Conservation (phyloP, 176 grass and related monocot genomes). For the Avena sativa region DNA sequence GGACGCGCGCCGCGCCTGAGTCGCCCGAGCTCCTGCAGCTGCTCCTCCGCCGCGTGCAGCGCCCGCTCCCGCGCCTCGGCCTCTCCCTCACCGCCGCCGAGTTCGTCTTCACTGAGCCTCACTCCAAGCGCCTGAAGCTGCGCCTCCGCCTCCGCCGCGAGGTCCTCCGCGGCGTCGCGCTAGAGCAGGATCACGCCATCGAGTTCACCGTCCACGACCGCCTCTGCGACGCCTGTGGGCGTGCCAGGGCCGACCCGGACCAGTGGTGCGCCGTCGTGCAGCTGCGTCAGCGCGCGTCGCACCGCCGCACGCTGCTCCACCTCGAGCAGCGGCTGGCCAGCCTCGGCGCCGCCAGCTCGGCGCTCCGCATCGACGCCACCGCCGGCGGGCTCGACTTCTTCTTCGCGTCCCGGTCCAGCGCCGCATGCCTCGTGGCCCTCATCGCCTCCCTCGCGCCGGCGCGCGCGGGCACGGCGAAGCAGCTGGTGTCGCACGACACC, state of each 20-base stretch:
- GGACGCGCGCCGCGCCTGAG: slow-evolving; percentile 51
- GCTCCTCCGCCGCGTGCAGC: slow-evolving; percentile 54
- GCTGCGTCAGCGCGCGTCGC: slow-evolving; percentile 59
- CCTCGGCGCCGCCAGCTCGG: slow-evolving; percentile 47
- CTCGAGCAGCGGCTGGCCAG: slow-evolving; percentile 63
- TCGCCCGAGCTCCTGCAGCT: slow-evolving; percentile 58
- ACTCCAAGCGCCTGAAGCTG: slow-evolving; percentile 67
- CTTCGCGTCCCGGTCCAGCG: slow-evolving; percentile 62
- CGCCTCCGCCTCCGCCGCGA: slow-evolving; percentile 61
- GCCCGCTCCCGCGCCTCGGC: slow-evolving; percentile 34
- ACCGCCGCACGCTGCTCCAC: slow-evolving; percentile 70
- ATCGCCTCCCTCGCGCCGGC: slow-evolving; percentile 51
- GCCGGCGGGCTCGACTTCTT: slow-evolving; percentile 70
- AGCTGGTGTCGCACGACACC: slow-evolving; percentile 66
- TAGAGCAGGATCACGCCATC: slow-evolving; percentile 57
- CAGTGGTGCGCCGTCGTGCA: slow-evolving; percentile 62
- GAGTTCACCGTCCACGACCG: slow-evolving; percentile 65
- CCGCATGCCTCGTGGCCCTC: slow-evolving; percentile 54
- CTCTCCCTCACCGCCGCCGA: slow-evolving; percentile 56
- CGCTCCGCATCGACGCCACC: slow-evolving; percentile 44
- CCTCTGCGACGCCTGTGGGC: slow-evolving; percentile 49
- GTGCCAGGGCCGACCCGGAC: slow-evolving; percentile 54
- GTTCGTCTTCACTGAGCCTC: slow-evolving; percentile 64
- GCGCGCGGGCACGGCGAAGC: slow-evolving; percentile 48
- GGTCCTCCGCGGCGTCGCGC: slow-evolving; percentile 46